Percentiles rank a stretch among this genome's conserved stretches.
These are phyloP conservation scores for Cryphonectria japonica DNA, from an alignment of 2,329 filamentous ascomycete genomes.

Conservation along the genomic window DNA sequence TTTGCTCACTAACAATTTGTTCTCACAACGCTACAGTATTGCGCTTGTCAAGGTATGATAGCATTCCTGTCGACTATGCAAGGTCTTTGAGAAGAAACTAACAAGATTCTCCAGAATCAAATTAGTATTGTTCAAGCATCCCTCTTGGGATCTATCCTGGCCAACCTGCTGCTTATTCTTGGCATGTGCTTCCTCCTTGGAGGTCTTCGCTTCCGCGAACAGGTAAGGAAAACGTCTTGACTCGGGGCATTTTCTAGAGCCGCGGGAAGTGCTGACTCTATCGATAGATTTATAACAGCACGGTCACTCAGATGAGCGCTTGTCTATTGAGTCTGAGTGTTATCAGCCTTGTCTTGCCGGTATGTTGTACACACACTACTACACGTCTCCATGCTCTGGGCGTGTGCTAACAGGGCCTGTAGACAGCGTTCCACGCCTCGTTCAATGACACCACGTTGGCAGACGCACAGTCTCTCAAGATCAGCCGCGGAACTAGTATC, in stretches of 20 bases:
- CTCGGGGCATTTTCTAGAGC: not conserved
- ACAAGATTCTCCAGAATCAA: slow-evolving; percentile 50
- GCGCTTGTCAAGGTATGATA: slow-evolving; percentile 41
- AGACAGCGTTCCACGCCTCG: slow-evolving; percentile 91
- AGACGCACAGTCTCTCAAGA: slow-evolving; percentile 74
- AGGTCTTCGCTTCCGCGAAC: slow-evolving; percentile 69
- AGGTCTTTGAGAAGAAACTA: not conserved
- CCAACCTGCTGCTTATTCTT: slow-evolving; percentile 74
- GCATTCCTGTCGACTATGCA: not conserved
- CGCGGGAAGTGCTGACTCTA: not conserved
- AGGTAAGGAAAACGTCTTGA: slow-evolving; percentile 41
- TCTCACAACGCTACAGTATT: slow-evolving; percentile 53
- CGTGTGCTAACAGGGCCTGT: slow-evolving; percentile 25
- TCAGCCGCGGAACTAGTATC: slow-evolving; percentile 88
- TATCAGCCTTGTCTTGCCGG: slow-evolving; percentile 50
- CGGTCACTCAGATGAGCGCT: slow-evolving; percentile 74
- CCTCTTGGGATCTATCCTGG: slow-evolving; percentile 75
- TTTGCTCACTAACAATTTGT: slow-evolving; percentile 41
- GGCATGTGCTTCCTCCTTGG: slow-evolving; percentile 76
- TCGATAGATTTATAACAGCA: slow-evolving; percentile 67
- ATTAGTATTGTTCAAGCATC: slow-evolving; percentile 78
- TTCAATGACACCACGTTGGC: slow-evolving; percentile 68
- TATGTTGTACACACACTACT: slow-evolving; percentile 43
- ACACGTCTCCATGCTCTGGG: not conserved
- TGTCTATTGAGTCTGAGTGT: slow-evolving; percentile 70